Conservation (phyloP, 148 eudicot genomes). For the Drosera capensis region DNA sequence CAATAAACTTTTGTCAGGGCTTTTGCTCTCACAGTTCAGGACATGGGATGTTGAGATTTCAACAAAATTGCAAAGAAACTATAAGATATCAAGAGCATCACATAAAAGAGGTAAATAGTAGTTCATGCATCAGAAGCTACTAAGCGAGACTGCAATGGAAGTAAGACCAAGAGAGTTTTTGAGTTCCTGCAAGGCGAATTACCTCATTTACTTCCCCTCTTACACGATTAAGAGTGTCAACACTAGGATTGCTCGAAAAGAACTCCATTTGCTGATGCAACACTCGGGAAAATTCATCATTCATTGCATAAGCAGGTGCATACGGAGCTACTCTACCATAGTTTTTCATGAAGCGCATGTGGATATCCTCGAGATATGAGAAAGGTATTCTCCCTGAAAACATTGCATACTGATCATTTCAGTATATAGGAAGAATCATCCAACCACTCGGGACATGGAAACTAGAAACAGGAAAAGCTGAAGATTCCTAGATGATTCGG, state of each 20-base stretch:
- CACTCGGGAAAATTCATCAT: conserved; percentile 72
- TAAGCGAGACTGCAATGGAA: no score
- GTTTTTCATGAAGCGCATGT: conserved; percentile 96
- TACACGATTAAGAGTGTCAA: conserved; percentile 85
- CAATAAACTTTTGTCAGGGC: conserved; percentile 7
- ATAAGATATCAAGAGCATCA: no score
- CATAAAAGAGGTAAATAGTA: no score
- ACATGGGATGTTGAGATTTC: no score
- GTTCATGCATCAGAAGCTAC: neutral
- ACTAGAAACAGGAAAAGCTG: no score
- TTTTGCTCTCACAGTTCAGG: no score
- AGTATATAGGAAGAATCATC: neutral
- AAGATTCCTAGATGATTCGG: no score
- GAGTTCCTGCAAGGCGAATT: conserved; percentile 16
- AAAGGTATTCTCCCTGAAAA: conserved; percentile 84
- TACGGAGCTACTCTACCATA: conserved; percentile 66
- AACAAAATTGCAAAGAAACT: no score
- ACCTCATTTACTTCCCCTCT: conserved; percentile 97
- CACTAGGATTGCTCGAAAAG: conserved; percentile 72
- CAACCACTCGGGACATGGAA: neutral
- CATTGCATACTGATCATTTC: neutral
- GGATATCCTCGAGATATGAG: conserved; percentile 89
- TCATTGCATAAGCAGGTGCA: conserved; percentile 96
- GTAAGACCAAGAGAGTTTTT: no score
- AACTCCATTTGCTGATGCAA: conserved; percentile 81